Base-by-base conservation (phyloP, 2,329 filamentous ascomycete species). In the Leptographium galeiforme region DNA sequence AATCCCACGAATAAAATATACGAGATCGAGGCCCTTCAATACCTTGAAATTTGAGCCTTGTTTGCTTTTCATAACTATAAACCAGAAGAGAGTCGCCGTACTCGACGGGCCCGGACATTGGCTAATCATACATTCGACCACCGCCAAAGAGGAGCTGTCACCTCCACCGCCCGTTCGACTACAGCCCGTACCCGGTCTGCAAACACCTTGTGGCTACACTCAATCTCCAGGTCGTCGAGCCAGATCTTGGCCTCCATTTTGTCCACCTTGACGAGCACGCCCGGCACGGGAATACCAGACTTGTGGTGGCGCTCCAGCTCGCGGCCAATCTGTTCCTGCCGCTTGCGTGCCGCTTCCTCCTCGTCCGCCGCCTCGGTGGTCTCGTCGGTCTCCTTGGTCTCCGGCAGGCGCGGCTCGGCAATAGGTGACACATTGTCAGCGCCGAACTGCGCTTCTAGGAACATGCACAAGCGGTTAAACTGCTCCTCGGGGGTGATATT, bases 391-490 rank as follows among this genome's bases (percentile, higher is more conserved):
- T 70, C 39, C 51, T 69, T 66, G 30, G 66, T 62, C 2, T 61
- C 66, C 7, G 73, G 71, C 2, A 81, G 66, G 66, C 82, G 78
- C 56, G 89, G 71, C 63, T 69, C 72, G 41, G 83, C 77, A 59
- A 97, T 86, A 6, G 91, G 89, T 0, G 78, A 75, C 54, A 97
- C 82, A 56, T 88, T 84, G 58, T 93, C 84, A 36, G 81, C 75
- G 57, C 93, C 93, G 64, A 98, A 98, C 67, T 98, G 93, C 3
- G 90, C 87, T 72, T 98, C 93, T 14, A 98, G 83, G 72, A 98
- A 95, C 81, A 95, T 87, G 70, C 94, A 85, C 19, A 98, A 81
- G 38, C 91, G 84, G 57, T 85, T 80, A 43, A 97, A 81, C 43
- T 88, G 85, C 61, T 95, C 88, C 46, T 84, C 75, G 0, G 89